Conservation (phyloP, 2,329 filamentous ascomycete genomes). For the Stagonosporopsis rhizophila region DNA sequence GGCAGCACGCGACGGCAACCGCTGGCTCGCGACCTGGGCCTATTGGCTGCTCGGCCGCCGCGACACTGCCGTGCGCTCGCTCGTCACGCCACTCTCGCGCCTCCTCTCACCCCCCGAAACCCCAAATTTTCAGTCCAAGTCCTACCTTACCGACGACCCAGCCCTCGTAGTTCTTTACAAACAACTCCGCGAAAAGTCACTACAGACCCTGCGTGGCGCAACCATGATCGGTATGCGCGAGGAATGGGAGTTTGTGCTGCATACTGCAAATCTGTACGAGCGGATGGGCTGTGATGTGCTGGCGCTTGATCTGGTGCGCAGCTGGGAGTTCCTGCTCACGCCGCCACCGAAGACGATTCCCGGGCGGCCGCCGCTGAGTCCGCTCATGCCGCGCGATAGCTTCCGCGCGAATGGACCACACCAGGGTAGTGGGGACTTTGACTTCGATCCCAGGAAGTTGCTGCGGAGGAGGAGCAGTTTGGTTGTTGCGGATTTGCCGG, state of each 20-base stretch:
- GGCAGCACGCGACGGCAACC: conserved; percentile 81
- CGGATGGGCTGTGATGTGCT: conserved; percentile 94
- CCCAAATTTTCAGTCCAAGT: conserved; percentile 74
- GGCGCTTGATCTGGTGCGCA: conserved; percentile 81
- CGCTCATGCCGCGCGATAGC: conserved; percentile 35
- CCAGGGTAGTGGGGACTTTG: conserved; percentile 38
- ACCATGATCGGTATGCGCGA: conserved; percentile 78
- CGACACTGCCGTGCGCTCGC: conserved; percentile 81
- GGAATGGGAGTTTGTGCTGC: conserved; percentile 89
- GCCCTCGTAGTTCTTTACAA: conserved; percentile 86
- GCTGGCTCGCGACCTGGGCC: conserved; percentile 95
- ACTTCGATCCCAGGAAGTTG: conserved; percentile 69
- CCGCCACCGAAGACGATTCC: conserved; percentile 30
- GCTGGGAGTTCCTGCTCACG: conserved; percentile 78
- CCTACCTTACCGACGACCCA: conserved; percentile 89
- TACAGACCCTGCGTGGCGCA: conserved; percentile 85
- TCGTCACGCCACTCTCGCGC: conserved; percentile 81
- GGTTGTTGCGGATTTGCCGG: conserved; percentile 76
- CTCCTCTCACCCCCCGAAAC: conserved; percentile 73
- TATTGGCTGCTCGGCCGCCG: conserved; percentile 88
- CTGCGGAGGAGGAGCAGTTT: conserved; percentile 76
- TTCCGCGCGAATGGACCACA: conserved; percentile 30
- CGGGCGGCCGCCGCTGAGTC: conserved; percentile 33
- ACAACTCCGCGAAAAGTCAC: conserved; percentile 79
- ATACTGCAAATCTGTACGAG: conserved; percentile 83